phyloP scores from a whole-genome alignment of 192 early-diverging fungal genomes.

The Coemansia sp. region DNA sequence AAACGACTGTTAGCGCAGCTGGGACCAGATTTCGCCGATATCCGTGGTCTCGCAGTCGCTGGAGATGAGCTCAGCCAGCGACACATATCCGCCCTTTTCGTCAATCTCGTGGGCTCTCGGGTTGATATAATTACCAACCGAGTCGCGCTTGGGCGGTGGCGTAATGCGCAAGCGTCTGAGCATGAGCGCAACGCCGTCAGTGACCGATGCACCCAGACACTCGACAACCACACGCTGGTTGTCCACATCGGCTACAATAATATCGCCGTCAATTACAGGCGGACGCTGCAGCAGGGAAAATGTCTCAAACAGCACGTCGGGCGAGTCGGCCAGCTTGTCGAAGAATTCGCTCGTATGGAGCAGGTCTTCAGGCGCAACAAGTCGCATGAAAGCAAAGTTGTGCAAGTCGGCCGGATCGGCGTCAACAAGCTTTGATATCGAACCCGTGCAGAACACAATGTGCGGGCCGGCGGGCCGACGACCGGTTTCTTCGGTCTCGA shows the following conservation, averaged over 20 bases:
- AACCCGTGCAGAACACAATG: slow-evolving; percentile 39
- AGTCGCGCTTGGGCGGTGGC: slow-evolving; percentile 26
- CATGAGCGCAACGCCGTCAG: slow-evolving; percentile 44
- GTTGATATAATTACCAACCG: slow-evolving; percentile 21
- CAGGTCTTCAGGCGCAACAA: slow-evolving; percentile 45
- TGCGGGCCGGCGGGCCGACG: slow-evolving; percentile 17
- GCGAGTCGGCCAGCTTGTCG: slow-evolving; percentile 23
- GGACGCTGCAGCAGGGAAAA: slow-evolving; percentile 41
- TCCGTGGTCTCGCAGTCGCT: slow-evolving; percentile 27
- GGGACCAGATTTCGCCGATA: background rate
- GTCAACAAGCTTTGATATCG: slow-evolving; percentile 29
- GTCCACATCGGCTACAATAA: slow-evolving; percentile 21
- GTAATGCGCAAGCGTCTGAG: slow-evolving; percentile 15
- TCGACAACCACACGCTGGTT: slow-evolving; percentile 39
- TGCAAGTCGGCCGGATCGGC: slow-evolving; percentile 32
- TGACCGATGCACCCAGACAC: slow-evolving; percentile 39
- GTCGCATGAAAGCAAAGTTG: slow-evolving; percentile 35
- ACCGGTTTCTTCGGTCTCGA: slow-evolving; percentile 5
- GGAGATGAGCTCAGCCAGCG: slow-evolving; percentile 33
- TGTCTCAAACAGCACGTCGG: slow-evolving; percentile 38
- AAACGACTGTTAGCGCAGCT: background rate
- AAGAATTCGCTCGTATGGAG: slow-evolving; percentile 29
- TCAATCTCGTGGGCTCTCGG: slow-evolving; percentile 19
- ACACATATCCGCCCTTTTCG: slow-evolving; percentile 28
- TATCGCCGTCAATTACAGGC: slow-evolving; percentile 37